phyloP scores from a whole-genome alignment of 177 flowering plant species.

The Telopea speciosissima region DNA sequence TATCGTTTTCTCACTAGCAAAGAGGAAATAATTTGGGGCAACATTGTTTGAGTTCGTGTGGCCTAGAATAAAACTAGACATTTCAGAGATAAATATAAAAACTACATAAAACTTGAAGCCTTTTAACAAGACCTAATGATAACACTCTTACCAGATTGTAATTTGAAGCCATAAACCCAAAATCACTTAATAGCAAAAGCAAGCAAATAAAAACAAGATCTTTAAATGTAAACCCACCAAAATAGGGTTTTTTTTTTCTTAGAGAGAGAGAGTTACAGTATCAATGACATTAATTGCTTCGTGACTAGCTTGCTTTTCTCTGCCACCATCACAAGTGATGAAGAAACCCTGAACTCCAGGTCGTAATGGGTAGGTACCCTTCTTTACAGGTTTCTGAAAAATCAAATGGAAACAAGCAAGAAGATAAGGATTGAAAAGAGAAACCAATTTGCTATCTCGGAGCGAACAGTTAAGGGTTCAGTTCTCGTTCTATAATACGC shows the following conservation, averaged over 20 bases:
- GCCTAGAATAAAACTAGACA: neutral
- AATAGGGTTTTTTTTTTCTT: too few relatives aligned
- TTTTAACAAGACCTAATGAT: neutral
- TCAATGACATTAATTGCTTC: conserved; percentile 87
- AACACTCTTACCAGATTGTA: neutral
- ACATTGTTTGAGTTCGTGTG: too few relatives aligned
- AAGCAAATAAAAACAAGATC: neutral
- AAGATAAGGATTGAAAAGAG: conserved; percentile 2
- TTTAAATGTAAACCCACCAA: too few relatives aligned
- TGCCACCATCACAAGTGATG: conserved; percentile 93
- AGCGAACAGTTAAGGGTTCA: neutral
- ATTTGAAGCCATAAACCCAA: neutral
- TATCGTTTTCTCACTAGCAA: too few relatives aligned
- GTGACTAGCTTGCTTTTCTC: conserved; percentile 75
- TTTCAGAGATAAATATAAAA: neutral
- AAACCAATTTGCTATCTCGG: neutral
- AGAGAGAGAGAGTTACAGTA: conserved; percentile 35
- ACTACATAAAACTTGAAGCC: neutral
- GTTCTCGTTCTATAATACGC: conserved; percentile 38
- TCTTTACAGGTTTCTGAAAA: conserved; percentile 30
- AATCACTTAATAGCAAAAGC: neutral
- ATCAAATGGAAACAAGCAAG: neutral
- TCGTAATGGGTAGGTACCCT: conserved; percentile 61
- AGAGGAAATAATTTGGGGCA: neutral
- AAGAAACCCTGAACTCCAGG: conserved; percentile 93